phyloP scores from a whole-genome alignment of 192 early-diverging fungal species.

The Allomyces macrogynus region DNA sequence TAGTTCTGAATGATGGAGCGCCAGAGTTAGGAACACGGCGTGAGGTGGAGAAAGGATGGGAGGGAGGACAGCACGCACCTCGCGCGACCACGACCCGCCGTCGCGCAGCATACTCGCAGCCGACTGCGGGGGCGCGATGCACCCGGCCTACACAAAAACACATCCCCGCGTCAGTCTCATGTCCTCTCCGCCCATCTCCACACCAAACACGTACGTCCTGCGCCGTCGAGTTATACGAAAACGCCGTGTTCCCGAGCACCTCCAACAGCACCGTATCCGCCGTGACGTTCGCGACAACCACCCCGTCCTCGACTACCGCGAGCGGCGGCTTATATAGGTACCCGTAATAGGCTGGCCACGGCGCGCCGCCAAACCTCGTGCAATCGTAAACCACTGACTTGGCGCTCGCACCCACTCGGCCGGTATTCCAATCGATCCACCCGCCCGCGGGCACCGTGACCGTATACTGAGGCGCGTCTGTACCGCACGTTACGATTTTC shows the following conservation, averaged over 20 bases:
- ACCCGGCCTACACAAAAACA: no score
- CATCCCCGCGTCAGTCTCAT: no score
- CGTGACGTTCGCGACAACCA: background rate
- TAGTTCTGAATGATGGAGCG: background rate
- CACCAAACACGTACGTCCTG: background rate
- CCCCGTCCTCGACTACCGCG: background rate
- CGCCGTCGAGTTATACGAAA: background rate
- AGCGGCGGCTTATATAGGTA: background rate
- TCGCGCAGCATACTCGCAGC: no score
- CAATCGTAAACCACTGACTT: background rate
- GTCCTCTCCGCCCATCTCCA: no score
- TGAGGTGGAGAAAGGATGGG: no score
- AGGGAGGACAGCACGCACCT: no score
- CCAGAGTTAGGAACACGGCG: no score
- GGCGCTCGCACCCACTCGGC: background rate
- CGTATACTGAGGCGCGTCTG: background rate
- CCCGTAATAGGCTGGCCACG: background rate
- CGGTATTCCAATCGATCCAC: background rate
- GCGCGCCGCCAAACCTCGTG: background rate
- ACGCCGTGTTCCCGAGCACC: background rate
- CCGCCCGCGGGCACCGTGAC: background rate
- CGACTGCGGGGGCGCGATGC: no score
- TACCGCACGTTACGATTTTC: no score
- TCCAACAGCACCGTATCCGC: background rate
- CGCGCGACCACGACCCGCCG: no score